phyloP scores from a whole-genome alignment of 345 rosid species.

The rapeseed (Brassica napus) region DNA sequence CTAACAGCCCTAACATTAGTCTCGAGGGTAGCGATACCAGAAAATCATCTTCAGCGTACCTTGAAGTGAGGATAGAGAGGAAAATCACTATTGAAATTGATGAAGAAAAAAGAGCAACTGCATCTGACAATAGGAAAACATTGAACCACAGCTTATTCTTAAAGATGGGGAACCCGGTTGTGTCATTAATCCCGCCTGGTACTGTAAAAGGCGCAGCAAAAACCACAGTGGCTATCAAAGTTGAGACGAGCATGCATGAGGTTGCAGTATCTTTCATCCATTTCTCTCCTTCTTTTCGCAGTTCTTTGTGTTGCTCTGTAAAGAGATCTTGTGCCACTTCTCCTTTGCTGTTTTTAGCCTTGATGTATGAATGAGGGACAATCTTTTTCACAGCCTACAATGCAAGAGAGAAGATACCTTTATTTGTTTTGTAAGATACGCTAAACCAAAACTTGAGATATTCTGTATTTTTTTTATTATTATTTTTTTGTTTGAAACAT shows the following conservation, averaged over 20 bases:
- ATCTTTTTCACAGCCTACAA: not conserved
- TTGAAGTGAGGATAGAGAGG: not conserved
- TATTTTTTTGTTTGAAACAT: too few relatives aligned
- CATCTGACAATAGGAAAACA: not conserved
- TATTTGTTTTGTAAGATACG: not conserved
- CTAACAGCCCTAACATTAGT: not conserved
- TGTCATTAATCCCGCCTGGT: not conserved
- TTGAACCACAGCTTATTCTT: not conserved
- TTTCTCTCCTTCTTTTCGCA: not conserved
- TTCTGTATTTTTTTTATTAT: too few relatives aligned
- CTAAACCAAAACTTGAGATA: too few relatives aligned
- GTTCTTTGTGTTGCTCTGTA: not conserved
- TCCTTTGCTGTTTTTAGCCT: not conserved
- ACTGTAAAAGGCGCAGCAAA: not conserved
- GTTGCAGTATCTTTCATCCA: not conserved
- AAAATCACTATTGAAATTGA: not conserved
- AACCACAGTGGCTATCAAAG: not conserved
- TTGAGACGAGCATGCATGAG: not conserved
- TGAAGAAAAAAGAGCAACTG: not conserved
- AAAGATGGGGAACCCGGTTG: not conserved
- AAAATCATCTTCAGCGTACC: not conserved
- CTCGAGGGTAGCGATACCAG: not conserved
- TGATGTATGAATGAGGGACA: not conserved
- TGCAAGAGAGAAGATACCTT: not conserved
- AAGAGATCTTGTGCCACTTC: not conserved